These are phyloP conservation scores for Metschnikowia picachoensis DNA, from an alignment of 805 yeast species.

Conservation along the genomic window DNA sequence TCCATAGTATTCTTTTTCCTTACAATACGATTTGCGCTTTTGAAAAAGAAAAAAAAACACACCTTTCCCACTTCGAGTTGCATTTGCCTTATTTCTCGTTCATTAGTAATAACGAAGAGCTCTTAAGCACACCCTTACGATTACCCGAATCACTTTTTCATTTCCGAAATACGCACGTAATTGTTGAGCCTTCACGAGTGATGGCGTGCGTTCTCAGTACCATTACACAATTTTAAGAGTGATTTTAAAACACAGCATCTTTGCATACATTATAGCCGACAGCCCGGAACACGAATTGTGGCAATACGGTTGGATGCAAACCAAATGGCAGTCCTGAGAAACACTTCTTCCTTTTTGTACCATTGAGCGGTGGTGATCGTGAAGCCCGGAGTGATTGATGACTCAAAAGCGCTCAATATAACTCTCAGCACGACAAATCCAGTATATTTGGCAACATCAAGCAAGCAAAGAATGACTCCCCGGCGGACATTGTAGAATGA, in stretches of 20 bases:
- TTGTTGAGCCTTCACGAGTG: no score
- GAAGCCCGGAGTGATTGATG: conserved; percentile 10
- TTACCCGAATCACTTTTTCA: no score
- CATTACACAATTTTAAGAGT: no score
- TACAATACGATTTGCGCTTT: no score
- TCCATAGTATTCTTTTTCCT: no score
- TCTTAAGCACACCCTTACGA: no score
- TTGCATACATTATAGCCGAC: conserved; percentile 51
- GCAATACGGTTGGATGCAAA: conserved; percentile 34
- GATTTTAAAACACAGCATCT: conserved; percentile 22
- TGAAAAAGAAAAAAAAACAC: no score
- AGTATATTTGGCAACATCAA: conserved; percentile 8
- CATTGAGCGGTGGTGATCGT: conserved; percentile 50
- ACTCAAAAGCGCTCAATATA: conserved; percentile 11
- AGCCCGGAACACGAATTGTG: conserved; percentile 26
- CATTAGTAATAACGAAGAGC: no score
- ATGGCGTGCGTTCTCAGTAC: no score
- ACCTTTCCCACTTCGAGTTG: no score
- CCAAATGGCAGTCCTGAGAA: conserved; percentile 32
- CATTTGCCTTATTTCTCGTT: no score
- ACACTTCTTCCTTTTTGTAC: conserved; percentile 42
- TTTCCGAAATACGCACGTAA: no score
- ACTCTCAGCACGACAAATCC: conserved; percentile 12
- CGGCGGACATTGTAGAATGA: conserved; percentile 9
- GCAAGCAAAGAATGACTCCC: conserved; percentile 13